phyloP scores from a whole-genome alignment of 2,329 filamentous ascomycete species.

The Penicillium sp. region DNA sequence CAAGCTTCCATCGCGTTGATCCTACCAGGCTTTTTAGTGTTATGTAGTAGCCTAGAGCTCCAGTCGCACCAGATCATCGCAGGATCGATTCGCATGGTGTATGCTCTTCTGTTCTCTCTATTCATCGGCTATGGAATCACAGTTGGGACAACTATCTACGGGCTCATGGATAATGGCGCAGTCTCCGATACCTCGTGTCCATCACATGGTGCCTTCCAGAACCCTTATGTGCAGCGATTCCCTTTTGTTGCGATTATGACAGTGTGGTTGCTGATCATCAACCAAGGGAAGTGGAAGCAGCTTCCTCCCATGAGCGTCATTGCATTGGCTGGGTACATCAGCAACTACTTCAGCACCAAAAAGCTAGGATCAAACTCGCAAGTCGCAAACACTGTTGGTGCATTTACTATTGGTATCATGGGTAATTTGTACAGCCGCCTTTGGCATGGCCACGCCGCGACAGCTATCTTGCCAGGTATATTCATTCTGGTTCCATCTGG shows the following conservation, averaged over 20 bases:
- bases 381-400: constrained; percentile 74
- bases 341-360: constrained; percentile 43
- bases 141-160: constrained; percentile 63
- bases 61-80: constrained; percentile 68
- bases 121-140: constrained; percentile 72
- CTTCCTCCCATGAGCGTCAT: constrained; percentile 74
- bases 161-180: constrained; percentile 57
- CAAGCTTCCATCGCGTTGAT: constrained; percentile 72
- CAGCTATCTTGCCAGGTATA: constrained; percentile 81
- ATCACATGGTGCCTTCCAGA: constrained; percentile 32
- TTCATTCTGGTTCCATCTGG: constrained; percentile 67
- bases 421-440: constrained; percentile 74
- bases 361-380: constrained; percentile 71
- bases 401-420: constrained; percentile 71
- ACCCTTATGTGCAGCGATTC: constrained; percentile 56
- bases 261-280: constrained; percentile 72
- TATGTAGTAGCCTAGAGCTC: constrained; percentile 62
- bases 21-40: constrained; percentile 65
- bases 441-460: constrained; percentile 75
- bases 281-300: constrained; percentile 79
- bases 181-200: constrained; percentile 50
- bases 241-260: constrained; percentile 73
- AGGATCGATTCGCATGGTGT: constrained; percentile 52
- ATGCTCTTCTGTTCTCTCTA: constrained; percentile 66
- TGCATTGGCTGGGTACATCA: constrained; percentile 69